Percentiles rank a stretch among this genome's conserved stretches.
phyloP scores from a whole-genome alignment of 2,329 filamentous ascomycete species.

The Aspergillus chevalieri region DNA sequence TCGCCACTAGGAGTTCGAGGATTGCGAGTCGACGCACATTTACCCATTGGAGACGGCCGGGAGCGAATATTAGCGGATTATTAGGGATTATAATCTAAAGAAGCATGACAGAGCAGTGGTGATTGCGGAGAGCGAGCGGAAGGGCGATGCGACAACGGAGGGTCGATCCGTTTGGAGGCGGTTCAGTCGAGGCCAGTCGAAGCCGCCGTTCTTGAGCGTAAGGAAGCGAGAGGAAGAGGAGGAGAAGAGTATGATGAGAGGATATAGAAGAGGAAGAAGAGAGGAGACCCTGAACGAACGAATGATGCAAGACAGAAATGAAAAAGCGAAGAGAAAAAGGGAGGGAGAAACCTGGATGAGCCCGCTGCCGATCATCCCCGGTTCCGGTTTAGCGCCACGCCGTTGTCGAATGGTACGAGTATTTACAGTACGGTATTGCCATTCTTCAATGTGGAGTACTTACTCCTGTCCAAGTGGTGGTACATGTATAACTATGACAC shows the following conservation, averaged over 20 bases:
- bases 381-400: not conserved
- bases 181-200: not conserved
- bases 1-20: not conserved
- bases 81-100: conserved; percentile 11
- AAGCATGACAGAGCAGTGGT: conserved; percentile 25
- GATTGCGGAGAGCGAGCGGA: conserved; percentile 2
- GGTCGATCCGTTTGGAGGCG: too few species aligned
- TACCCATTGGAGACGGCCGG: conserved; percentile 34
- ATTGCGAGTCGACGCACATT: conserved; percentile 26
- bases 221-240: not conserved
- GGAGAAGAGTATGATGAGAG: not conserved
- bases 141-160: not conserved
- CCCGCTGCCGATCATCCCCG: not conserved
- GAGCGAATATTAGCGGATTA: conserved; percentile 5
- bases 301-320: not conserved
- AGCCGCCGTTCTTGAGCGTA: not conserved
- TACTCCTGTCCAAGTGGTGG: too few species aligned
- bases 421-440: too few species aligned
- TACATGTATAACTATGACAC: too few species aligned
- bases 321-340: not conserved
- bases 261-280: not conserved
- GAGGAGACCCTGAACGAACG: not conserved
- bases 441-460: too few species aligned
- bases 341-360: not conserved
- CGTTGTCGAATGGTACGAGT: not conserved